Conservation (phyloP, 169 alveolate genomes). For the Fabrea salina region DNA sequence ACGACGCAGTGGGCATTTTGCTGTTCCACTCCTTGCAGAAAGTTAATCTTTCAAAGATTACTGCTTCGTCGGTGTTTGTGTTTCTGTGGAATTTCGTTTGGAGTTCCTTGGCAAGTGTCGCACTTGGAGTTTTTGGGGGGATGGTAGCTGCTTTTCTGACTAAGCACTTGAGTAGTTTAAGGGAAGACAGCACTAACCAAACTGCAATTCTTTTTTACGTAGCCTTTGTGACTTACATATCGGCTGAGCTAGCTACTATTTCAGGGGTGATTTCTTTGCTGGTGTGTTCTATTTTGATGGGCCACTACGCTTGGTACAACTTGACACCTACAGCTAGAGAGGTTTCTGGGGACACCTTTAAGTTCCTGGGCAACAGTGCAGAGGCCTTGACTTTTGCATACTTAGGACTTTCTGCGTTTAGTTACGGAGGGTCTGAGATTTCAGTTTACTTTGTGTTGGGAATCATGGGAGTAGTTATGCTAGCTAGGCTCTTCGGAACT, state of each 20-base stretch:
- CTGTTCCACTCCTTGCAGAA: slow-evolving; percentile 51
- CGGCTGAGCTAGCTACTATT: slow-evolving; percentile 46
- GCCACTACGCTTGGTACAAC: slow-evolving; percentile 52
- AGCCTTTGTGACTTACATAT: slow-evolving; percentile 49
- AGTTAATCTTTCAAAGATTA: slow-evolving; percentile 31
- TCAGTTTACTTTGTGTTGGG: background rate
- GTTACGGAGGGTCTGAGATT: background rate
- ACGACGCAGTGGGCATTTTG: slow-evolving; percentile 74
- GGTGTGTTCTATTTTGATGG: slow-evolving; percentile 45
- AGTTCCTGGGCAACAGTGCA: slow-evolving; percentile 1
- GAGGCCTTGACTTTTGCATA: slow-evolving; percentile 24
- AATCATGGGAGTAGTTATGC: background rate
- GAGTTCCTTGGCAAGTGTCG: slow-evolving; percentile 35
- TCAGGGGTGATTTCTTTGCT: slow-evolving; percentile 52
- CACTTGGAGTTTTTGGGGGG: slow-evolving; percentile 37
- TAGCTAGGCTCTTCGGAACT: slow-evolving; percentile 2
- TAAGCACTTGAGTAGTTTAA: slow-evolving; percentile 36
- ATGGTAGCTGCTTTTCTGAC: background rate
- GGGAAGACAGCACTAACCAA: slow-evolving; percentile 37
- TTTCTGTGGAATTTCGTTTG: slow-evolving; percentile 29
- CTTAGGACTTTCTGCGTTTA: background rate
- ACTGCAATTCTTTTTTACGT: slow-evolving; percentile 35
- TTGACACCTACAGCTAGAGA: slow-evolving; percentile 46
- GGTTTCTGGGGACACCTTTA: background rate
- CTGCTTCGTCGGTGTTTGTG: slow-evolving; percentile 14